phyloP scores from a whole-genome alignment of 352 stramenopile genomes.

The Pythium vanterpoolii region DNA sequence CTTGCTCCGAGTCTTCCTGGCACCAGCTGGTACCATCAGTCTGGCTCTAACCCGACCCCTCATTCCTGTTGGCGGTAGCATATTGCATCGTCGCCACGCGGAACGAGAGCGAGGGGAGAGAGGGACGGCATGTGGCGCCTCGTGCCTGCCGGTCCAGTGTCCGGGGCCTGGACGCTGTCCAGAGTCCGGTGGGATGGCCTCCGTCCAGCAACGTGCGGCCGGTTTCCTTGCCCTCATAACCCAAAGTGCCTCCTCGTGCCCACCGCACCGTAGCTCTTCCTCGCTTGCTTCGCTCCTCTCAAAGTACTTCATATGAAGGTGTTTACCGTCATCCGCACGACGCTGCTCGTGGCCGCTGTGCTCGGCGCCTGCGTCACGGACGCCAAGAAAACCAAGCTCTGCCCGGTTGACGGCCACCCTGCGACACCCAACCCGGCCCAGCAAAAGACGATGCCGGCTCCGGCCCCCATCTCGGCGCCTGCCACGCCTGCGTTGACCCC shows the following conservation, averaged over 20 bases:
- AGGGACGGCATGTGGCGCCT: background rate
- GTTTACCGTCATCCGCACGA: slow-evolving; percentile 16
- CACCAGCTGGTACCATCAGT: background rate
- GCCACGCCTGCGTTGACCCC: background rate
- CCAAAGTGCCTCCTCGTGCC: slow-evolving; percentile 5
- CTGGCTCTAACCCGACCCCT: slow-evolving; percentile 3
- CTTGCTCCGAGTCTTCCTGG: background rate
- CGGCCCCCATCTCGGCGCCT: background rate
- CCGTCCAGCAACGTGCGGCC: too few relatives aligned
- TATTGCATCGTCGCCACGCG: background rate
- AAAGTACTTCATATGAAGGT: slow-evolving; percentile 15
- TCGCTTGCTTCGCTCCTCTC: background rate
- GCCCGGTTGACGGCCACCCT: slow-evolving; percentile 15
- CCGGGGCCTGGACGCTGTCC: background rate
- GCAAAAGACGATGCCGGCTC: slow-evolving; percentile 1
- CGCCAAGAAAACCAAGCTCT: slow-evolving; percentile 25
- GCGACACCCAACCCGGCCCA: background rate
- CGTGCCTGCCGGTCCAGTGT: background rate
- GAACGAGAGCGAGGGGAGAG: background rate
- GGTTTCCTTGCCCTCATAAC: too few relatives aligned
- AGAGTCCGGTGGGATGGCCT: background rate
- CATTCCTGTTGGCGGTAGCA: background rate
- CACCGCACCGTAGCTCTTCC: background rate
- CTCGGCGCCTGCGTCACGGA: slow-evolving; percentile 12
- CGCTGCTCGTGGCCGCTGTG: slow-evolving; percentile 19